Evolutionary conservation across 2,329 filamentous ascomycete genomes (phyloP), one percentile per base, ranked within the genome.

Genomic region (Myriangium duriaei): DNA sequence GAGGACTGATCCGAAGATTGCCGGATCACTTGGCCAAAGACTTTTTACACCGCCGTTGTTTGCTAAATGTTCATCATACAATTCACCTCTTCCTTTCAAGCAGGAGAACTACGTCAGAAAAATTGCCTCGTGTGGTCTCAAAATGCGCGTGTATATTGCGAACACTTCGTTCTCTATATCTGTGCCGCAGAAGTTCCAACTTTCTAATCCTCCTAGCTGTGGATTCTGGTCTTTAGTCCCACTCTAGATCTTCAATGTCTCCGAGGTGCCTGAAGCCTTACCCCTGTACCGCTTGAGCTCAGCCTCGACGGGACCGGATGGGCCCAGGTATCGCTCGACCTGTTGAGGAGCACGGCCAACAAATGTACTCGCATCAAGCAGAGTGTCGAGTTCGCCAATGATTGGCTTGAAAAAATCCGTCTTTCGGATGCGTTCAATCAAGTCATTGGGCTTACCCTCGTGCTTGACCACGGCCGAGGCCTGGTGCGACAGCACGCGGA

Each of bases 401-500:
- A 63, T 55, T 5, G 57, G 52, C 54, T 69, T 66, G 64, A 94
- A 94, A 67, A 82, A 94, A 30, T 74, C 65, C 30, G 69, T 79
- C 36, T 62, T 66, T 55, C 73, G 74, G 54, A 95, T 86, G 11
- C 86, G 67, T 45, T 83, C 76, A 11, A 94, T 74, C 2, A 94
- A 68, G 55, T 94, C 85, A 53, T 94, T 94, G 38, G 73, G 64
- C 49, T 77, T 75, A 24, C 83, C 83, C 57, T 80, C 65, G 50
- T 74, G 69, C 64, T 82, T 82, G 29, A 85, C 79, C 9, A 79
- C 75, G 19, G 69, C 66, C 30, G 69, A 72, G 0, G 85, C 83
- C 61, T 92, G 67, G 62, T 86, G 80, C 2, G 73, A 82, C 31
- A 94, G 69, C 1, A 94, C 81, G 38, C 59, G 79, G 51, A 94